Evolutionary conservation across 495 filamentous ascomycete species (phyloP).

Genomic region (Lophium mytilinum): DNA sequence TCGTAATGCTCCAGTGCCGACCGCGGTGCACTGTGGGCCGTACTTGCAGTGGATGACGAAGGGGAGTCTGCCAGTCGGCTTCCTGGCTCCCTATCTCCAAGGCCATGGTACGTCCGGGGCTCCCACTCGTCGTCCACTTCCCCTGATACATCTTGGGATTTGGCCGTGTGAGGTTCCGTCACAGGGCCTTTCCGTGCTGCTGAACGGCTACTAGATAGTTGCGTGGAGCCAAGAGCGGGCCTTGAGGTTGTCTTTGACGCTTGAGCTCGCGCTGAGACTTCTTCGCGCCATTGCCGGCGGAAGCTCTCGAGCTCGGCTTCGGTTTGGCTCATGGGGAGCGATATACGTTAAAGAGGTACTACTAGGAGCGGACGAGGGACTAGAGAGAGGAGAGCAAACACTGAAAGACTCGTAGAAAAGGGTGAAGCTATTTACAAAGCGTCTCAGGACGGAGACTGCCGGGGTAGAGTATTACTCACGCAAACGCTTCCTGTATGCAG

Average conservation of each 20-base stretch:
- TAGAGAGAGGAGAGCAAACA: neutral
- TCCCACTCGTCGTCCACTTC: conserved; percentile 35
- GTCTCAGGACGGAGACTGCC: no score
- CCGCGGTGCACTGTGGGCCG: conserved; percentile 44
- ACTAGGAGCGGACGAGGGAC: conserved; percentile 19
- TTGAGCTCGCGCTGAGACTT: conserved; percentile 54
- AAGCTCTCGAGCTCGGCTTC: conserved; percentile 73
- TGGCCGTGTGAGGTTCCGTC: conserved; percentile 10
- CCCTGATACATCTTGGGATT: conserved; percentile 12
- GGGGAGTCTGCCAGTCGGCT: conserved; percentile 36
- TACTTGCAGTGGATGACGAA: conserved; percentile 16
- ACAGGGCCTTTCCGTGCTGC: neutral
- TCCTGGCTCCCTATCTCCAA: conserved; percentile 37
- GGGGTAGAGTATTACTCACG: no score
- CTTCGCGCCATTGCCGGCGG: conserved; percentile 73
- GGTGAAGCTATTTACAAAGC: no score
- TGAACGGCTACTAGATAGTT: conserved; percentile 12
- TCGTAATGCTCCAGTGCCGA: conserved; percentile 93
- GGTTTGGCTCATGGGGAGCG: conserved; percentile 43
- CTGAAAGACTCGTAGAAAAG: no score
- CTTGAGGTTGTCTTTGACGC: conserved; percentile 21
- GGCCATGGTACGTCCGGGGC: conserved; percentile 39
- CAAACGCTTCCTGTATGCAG: no score
- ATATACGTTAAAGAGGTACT: no score
- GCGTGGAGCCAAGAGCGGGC: conserved; percentile 7